Evolutionary conservation across 768 basidiomycete genomes (phyloP).

Genomic region (Lentinula sp.): DNA sequence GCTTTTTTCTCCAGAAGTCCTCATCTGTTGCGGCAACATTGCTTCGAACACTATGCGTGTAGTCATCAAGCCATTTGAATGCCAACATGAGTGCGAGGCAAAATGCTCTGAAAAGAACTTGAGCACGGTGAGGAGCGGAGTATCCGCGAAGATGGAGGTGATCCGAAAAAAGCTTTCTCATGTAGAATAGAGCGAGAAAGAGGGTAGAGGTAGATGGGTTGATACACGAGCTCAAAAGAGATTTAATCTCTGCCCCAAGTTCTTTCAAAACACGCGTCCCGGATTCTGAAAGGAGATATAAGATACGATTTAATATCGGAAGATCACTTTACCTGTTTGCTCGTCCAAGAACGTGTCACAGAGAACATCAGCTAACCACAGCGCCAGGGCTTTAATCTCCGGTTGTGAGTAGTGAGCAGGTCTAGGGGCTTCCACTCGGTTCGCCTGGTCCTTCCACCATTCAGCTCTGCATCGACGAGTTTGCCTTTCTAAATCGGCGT

Average conservation of each 20-base stretch:
- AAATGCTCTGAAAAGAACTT: neutral
- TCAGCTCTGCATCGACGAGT: neutral
- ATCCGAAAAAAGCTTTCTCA: neutral
- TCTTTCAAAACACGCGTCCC: neutral
- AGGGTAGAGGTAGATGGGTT: neutral
- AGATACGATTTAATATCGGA: neutral
- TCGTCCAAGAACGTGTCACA: neutral
- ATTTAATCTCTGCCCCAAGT: neutral
- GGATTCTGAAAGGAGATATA: neutral
- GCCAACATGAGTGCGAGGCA: neutral
- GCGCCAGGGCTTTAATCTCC: neutral
- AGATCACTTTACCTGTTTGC: neutral
- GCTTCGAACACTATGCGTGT: neutral
- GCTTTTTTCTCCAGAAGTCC: neutral
- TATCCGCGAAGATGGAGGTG: neutral
- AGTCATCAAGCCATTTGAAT: constrained; percentile 6
- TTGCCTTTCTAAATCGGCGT: neutral
- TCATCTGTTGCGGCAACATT: neutral
- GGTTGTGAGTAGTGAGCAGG: neutral
- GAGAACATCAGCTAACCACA: neutral
- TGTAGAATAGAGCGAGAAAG: neutral
- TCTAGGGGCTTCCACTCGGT: neutral
- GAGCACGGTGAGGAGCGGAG: neutral
- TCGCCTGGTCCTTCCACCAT: neutral
- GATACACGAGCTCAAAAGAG: neutral